A percentile compares a stretch with the other conserved stretches of the same genome.
phyloP scores from a whole-genome alignment of 352 stramenopile genomes.

The Ochromonadaceae sp. region DNA sequence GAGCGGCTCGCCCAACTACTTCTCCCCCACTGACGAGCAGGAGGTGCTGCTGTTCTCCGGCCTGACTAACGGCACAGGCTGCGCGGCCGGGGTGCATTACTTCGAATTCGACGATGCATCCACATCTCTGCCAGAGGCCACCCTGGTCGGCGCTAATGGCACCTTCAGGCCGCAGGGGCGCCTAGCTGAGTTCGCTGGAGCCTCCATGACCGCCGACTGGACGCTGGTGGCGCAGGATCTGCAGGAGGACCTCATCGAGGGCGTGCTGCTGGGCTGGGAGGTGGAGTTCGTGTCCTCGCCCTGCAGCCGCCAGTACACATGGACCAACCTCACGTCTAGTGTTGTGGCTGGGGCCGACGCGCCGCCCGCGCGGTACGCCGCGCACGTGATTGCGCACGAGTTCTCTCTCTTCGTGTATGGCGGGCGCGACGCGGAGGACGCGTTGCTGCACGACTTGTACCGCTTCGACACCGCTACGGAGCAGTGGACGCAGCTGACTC shows the following conservation, averaged over 20 bases:
- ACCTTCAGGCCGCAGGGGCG: neutral
- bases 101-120: constrained; percentile 7
- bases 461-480: neutral
- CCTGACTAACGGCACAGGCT: neutral
- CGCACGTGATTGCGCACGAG: neutral
- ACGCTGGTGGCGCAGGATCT: constrained; percentile 1
- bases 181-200: neutral
- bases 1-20: neutral
- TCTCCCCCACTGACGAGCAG: neutral
- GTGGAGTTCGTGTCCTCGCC: neutral
- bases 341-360: neutral
- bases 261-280: neutral
- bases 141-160: too few species aligned
- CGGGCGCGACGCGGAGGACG: neutral
- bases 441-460: neutral
- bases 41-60: neutral
- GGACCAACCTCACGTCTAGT: neutral
- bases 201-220: neutral
- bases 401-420: constrained; percentile 7
- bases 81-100: neutral
- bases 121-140: neutral
- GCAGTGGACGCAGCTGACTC: neutral
- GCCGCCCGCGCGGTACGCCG: neutral
- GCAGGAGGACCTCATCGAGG: neutral
- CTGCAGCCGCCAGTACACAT: neutral